Conservation (phyloP, 257 asterid species). For the Haberlea rhodopensis region DNA sequence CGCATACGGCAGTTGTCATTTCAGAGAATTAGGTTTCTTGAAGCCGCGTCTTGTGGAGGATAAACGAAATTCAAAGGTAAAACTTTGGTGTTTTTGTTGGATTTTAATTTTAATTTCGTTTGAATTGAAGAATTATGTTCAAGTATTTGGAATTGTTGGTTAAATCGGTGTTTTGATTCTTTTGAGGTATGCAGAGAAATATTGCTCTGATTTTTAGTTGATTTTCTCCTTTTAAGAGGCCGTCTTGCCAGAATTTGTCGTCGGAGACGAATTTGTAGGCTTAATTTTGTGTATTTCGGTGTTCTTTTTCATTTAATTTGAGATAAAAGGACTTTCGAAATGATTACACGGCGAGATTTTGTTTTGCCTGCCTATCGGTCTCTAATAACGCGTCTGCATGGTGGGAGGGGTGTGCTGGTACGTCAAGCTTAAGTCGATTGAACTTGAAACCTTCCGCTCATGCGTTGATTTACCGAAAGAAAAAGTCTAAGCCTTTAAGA, state of each 20-base stretch:
- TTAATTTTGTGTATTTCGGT: not conserved
- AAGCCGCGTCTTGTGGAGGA: conserved; percentile 22
- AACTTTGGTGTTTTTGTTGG: not conserved
- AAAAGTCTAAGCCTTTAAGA: conserved; percentile 12
- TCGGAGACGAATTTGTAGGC: not conserved
- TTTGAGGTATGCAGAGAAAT: conserved; percentile 14
- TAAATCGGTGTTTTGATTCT: too few species aligned
- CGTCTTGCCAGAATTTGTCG: not conserved
- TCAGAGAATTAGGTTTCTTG: conserved; percentile 18
- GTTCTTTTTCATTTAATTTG: conserved; percentile 6
- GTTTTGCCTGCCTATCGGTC: conserved; percentile 28
- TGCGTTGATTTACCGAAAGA: conserved; percentile 14
- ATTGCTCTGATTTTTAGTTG: conserved; percentile 12
- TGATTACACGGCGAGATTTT: conserved; percentile 28
- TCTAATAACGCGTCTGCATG: conserved; percentile 21
- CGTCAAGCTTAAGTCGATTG: conserved; percentile 31
- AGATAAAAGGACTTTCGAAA: conserved; percentile 22
- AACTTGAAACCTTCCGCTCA: conserved; percentile 19
- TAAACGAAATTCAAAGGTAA: conserved; percentile 24
- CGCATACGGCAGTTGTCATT: conserved; percentile 2
- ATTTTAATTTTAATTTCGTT: not conserved
- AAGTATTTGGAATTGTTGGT: conserved; percentile 3
- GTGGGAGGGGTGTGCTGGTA: conserved; percentile 22
- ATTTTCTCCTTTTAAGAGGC: conserved; percentile 13
- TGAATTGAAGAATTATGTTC: too few species aligned